Base-by-base conservation (phyloP, 169 alveolate species). In the Cryptosporidium parvum region DNA sequence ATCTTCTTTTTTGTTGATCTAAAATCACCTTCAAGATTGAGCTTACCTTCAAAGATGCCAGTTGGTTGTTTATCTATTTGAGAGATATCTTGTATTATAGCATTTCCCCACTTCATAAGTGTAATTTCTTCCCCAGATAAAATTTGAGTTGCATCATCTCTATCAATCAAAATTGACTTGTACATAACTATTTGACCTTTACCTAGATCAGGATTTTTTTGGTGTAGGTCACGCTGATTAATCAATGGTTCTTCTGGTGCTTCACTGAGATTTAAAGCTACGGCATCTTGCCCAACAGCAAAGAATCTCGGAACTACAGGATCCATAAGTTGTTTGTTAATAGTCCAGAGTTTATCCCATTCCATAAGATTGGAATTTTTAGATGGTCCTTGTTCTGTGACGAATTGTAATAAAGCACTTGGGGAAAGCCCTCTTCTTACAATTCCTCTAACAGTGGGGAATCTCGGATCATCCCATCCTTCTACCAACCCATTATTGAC, bases 261-360 rank as follows among this genome's bases (percentile, higher is more conserved):
- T 48, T 95, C 96, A 7, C 75, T 93, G 52, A 96, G 70, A 58
- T 58, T 69, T 8, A 94, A 75, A 14, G 75, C 70, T 8, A 92
- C 87, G 26, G 91, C 95, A 62, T 51, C 94, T 71, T 56, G 75
- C 70, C 93, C 96, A 53, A 97, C 97, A 51, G 99, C 99, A 52
- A 96, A 94, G 87, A 92, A 98, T 87, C 99, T 95, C 51, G 98
- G 99, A 23, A 97, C 97, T 21, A 96, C 92, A 2, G 99, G 98
- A 91, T 97, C 99, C 72, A 97, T 96, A 39, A 94, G 86, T 85
- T 96, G 97, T 91, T 97, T 97, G 93, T 98, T 98, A 70, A 96
- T 95, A 8, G 99, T 97, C 99, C 99, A 98, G 1, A 98, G 93
- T 91, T 97, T 98, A 93, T 98, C 99, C 99, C 99, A 98, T 84